Evolutionary conservation across 2,329 filamentous ascomycete species (phyloP), one percentile per base, ranked within the genome.

Genomic region (Lasiodiplodia hormozganensis): DNA sequence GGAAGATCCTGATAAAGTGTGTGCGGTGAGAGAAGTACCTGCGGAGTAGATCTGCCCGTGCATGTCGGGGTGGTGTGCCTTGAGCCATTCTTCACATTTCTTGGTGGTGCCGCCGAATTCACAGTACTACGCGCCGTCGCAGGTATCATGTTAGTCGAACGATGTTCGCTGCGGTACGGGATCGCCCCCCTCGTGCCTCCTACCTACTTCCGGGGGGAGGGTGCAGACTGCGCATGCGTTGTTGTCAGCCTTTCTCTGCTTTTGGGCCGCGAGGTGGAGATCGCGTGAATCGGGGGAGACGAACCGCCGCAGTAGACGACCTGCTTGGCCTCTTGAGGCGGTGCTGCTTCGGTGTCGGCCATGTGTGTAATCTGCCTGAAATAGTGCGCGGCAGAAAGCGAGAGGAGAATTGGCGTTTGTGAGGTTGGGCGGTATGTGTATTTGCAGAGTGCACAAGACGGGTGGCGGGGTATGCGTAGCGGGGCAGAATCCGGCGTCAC

Each of bases 71-170:
- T 97, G 87, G 72, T 89, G 86, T 72, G 90, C 88, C 76, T 93
- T 84, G 23, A 99, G 89, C 96, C 96, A 99, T 80, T 98, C 94
- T 81, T 95, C 92, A 84, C 96, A 99, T 84, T 97, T 99, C 83
- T 94, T 97, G 28, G 92, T 90, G 49, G 94, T 98, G 72, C 94
- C 95, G 77, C 96, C 96, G 82, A 97, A 98, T 83, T 99, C 96
- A 85, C 96, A 99, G 84, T 97, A 99, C 96, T 98, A 83, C 53
- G 43, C 23, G 7, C 16, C 10, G 34, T 25, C 3, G 21, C n/a
- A 34, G 31, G 8, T 34, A 34, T 34, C 31, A 23, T 16, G 62
- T 52, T 43, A 62, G 62, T 54, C 25, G 65, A 54, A 34, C 31
- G 25, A 10, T 36, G 34, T 34, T 23, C 54, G 34, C 56, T 10